Conservation (phyloP, 2,329 filamentous ascomycete species). For the Penicillium paneum region DNA sequence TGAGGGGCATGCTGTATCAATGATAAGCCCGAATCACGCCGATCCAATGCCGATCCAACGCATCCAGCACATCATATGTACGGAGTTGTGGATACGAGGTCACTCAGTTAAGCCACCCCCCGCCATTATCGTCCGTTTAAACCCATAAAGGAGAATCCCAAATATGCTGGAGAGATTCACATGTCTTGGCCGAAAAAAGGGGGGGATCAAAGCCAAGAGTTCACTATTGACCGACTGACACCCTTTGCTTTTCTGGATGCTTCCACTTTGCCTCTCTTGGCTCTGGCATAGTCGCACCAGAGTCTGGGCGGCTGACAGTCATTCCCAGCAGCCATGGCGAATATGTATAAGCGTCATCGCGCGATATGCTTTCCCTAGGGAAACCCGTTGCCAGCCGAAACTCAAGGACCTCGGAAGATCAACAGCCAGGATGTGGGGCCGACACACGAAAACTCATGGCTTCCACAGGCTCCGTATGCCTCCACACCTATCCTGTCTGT, state of each 20-base stretch:
- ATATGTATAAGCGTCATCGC: conserved; percentile 13
- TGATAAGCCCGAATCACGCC: conserved; percentile 23
- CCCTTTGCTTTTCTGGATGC: conserved; percentile 21
- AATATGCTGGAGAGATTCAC: conserved; percentile 23
- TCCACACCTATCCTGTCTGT: conserved; percentile 1
- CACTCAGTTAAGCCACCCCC: conserved; percentile 19
- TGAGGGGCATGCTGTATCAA: conserved; percentile 27
- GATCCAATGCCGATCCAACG: conserved; percentile 30
- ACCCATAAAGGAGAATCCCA: conserved; percentile 11
- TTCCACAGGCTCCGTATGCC: conserved; percentile 17
- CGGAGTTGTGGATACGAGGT: conserved; percentile 20
- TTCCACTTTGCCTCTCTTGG: conserved; percentile 28
- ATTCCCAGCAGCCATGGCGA: conserved; percentile 17
- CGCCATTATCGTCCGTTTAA: conserved; percentile 22
- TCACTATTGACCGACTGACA: conserved; percentile 28
- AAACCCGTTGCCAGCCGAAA: conserved; percentile 27
- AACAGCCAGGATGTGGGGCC: conserved; percentile 27
- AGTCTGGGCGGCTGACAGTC: conserved; percentile 8
- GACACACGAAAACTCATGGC: conserved; percentile 13
- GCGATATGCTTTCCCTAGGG: conserved; percentile 16
- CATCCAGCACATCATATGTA: conserved; percentile 15
- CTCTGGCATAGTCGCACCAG: conserved; percentile 16
- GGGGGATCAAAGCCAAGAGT: conserved; percentile 23
- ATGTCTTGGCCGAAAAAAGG: conserved; percentile 29
- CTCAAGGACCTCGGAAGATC: conserved; percentile 33